Conservation (phyloP, 176 grass and related monocot species). For the Dactylis glomerata region DNA sequence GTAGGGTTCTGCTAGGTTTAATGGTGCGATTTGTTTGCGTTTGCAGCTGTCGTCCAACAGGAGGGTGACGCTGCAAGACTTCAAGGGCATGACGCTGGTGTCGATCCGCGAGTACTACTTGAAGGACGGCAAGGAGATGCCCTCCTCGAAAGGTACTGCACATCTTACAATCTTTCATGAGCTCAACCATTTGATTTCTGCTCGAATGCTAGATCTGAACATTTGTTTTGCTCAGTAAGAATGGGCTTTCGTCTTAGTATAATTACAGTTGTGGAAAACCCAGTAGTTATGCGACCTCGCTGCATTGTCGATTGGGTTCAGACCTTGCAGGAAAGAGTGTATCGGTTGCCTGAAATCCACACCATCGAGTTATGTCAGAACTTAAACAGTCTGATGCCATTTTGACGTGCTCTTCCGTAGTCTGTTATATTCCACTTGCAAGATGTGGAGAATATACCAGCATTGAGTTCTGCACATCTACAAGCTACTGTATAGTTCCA, state of each 20-base stretch:
- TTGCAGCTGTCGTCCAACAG: conserved; percentile 73
- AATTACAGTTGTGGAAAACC: neutral
- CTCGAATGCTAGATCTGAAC: neutral
- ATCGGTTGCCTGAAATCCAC: neutral
- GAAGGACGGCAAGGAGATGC: conserved; percentile 88
- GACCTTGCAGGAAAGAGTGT: neutral
- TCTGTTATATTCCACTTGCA: neutral
- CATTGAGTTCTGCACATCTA: neutral
- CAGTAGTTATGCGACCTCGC: neutral
- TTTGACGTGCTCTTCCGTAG: neutral
- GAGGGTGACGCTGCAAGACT: conserved; percentile 81
- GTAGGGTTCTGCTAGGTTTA: conserved; percentile 27
- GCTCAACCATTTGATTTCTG: neutral
- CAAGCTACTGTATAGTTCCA: neutral
- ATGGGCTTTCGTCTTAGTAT: neutral
- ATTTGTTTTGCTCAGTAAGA: neutral
- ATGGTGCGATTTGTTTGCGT: conserved; percentile 16
- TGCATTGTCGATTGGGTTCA: conserved; percentile 5
- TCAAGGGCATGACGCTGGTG: conserved; percentile 66
- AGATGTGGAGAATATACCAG: neutral
- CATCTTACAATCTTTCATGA: neutral
- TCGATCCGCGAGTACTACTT: conserved; percentile 77
- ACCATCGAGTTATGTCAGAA: neutral
- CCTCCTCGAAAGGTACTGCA: conserved; percentile 63
- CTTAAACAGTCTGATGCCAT: neutral